Evolutionary conservation across 306 rosid species (phyloP).

Genomic region (Cicer arietinum): DNA sequence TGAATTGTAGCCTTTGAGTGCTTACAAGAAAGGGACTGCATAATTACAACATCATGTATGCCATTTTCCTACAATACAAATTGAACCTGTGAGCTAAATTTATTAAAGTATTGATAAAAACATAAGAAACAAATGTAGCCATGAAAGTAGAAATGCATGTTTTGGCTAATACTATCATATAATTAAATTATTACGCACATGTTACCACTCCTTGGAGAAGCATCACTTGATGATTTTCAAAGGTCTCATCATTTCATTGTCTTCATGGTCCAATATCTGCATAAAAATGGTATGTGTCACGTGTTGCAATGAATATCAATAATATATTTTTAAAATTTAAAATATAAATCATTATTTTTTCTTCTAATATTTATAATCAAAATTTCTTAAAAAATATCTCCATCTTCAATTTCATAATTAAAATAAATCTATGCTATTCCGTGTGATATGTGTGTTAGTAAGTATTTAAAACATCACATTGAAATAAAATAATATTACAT

Average conservation of each 20-base stretch:
- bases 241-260: conserved; percentile 93
- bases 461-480: too few relatives aligned
- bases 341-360: too few relatives aligned
- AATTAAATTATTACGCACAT: background rate
- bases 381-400: too few relatives aligned
- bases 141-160: background rate
- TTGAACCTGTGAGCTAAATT: background rate
- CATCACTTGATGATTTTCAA: conserved; percentile 59
- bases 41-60: background rate
- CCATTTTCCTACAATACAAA: conserved; percentile 16
- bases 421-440: too few relatives aligned
- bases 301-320: background rate
- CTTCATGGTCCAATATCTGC: conserved; percentile 91
- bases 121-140: background rate
- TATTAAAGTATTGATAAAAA: background rate
- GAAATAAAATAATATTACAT: too few relatives aligned
- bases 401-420: too few relatives aligned
- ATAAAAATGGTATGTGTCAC: background rate
- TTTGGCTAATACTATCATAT: too few relatives aligned
- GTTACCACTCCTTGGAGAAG: background rate
- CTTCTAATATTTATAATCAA: too few relatives aligned
- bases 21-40: background rate
- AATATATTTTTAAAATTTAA: background rate
- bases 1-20: background rate
- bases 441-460: too few relatives aligned